Evolutionary conservation across 2,329 filamentous ascomycete species (phyloP).

Genomic region (Sporothrix protearum): DNA sequence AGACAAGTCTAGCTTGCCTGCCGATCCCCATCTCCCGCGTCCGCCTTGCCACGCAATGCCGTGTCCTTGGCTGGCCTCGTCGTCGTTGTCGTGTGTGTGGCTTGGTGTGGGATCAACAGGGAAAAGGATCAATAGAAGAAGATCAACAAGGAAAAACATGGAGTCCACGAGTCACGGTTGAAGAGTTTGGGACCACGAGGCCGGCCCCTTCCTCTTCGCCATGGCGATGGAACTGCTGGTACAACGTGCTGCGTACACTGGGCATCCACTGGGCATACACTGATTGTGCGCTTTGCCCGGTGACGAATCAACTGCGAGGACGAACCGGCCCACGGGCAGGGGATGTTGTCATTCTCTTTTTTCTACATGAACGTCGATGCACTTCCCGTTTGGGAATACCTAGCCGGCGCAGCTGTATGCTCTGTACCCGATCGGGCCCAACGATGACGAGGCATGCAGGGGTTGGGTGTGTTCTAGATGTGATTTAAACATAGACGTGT

Average conservation of each 20-base stretch:
- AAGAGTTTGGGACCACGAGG: neutral
- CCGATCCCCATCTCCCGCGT: neutral
- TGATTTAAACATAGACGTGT: too few species aligned
- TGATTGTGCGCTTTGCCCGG: neutral
- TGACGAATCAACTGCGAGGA: neutral
- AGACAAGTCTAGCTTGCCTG: neutral
- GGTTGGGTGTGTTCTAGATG: neutral
- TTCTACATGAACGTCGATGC: neutral
- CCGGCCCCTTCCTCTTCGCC: neutral
- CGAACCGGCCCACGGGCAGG: neutral
- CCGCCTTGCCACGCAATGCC: neutral
- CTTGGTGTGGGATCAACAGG: neutral
- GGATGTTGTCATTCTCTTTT: neutral
- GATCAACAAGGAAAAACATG: neutral
- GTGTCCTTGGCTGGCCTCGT: neutral
- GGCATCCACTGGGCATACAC: too few species aligned
- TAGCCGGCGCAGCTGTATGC: neutral
- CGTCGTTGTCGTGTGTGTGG: neutral
- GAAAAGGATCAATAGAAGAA: too few species aligned
- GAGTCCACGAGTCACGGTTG: neutral
- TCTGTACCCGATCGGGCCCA: neutral
- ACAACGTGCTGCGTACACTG: too few species aligned
- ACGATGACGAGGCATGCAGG: neutral
- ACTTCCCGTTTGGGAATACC: neutral
- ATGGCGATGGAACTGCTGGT: too few species aligned